phyloP scores from a whole-genome alignment of 805 yeast species.

The Metschnikowia reukaufii region DNA sequence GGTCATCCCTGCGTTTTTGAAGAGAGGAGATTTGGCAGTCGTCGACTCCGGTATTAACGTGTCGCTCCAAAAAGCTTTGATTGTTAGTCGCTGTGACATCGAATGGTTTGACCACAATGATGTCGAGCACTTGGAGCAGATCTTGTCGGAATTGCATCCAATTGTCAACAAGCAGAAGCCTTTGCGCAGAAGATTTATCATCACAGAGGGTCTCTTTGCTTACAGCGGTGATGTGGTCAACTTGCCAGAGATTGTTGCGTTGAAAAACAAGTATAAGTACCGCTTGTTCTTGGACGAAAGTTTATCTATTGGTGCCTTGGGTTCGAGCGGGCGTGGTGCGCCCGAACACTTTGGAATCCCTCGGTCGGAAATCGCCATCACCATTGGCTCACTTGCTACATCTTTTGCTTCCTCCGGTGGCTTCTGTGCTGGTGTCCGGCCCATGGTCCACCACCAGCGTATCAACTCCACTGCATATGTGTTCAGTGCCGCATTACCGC shows the following conservation, averaged over 20 bases:
- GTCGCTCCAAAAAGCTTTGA: constrained; percentile 83
- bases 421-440: constrained; percentile 80
- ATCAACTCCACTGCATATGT: constrained; percentile 88
- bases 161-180: constrained; percentile 66
- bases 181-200: constrained; percentile 82
- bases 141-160: constrained; percentile 60
- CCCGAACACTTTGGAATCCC: constrained; percentile 70
- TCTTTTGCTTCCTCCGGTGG: constrained; percentile 89
- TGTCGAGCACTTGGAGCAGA: constrained; percentile 72
- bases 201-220: constrained; percentile 87
- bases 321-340: constrained; percentile 81
- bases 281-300: constrained; percentile 87
- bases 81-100: constrained; percentile 81
- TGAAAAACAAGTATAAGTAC: constrained; percentile 80
- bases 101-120: constrained; percentile 88
- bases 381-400: constrained; percentile 82
- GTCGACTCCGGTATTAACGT: constrained; percentile 79
- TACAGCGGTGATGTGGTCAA: constrained; percentile 79
- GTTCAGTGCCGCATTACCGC: constrained; percentile 92
- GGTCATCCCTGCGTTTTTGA: constrained; percentile 88
- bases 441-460: constrained; percentile 90
- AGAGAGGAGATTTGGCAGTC: constrained; percentile 90
- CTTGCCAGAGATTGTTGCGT: constrained; percentile 63
- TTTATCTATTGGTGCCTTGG: constrained; percentile 82
- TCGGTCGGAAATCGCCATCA: constrained; percentile 75